phyloP scores from a whole-genome alignment of 2,329 filamentous ascomycete species.

The Fusarium avenaceum region DNA sequence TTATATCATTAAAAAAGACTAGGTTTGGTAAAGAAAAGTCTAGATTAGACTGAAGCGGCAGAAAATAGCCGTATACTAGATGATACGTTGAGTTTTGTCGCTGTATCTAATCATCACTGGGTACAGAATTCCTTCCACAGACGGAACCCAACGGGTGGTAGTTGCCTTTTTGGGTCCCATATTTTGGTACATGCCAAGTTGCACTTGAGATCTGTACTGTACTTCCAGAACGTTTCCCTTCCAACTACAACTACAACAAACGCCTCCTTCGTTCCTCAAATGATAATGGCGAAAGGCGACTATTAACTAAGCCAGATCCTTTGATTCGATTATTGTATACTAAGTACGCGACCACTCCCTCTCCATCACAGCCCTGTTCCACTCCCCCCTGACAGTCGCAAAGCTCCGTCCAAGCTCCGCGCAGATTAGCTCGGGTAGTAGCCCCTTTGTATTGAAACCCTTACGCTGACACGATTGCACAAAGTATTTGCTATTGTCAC shows the following conservation, averaged over 20 bases:
- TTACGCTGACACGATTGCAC: constrained; percentile 47
- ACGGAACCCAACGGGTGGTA: constrained; percentile 30
- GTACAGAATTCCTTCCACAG: constrained; percentile 19
- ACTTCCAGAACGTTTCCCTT: constrained; percentile 45
- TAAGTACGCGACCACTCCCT: constrained; percentile 40
- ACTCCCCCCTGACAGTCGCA: constrained; percentile 43
- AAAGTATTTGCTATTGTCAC: constrained; percentile 42
- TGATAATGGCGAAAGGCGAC: constrained; percentile 42
- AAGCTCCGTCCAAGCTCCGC: constrained; percentile 38
- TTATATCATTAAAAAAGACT: not conserved
- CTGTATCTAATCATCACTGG: not conserved
- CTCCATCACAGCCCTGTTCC: constrained; percentile 1
- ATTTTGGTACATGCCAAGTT: constrained; percentile 50
- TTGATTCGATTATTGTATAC: constrained; percentile 46
- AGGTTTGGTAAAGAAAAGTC: no score
- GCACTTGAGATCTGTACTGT: constrained; percentile 49
- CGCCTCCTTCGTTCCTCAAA: constrained; percentile 26
- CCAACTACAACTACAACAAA: constrained; percentile 41
- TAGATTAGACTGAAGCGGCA: not conserved
- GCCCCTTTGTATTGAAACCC: constrained; percentile 44
- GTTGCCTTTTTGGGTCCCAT: constrained; percentile 38
- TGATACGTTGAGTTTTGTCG: not conserved
- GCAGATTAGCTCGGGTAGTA: constrained; percentile 42
- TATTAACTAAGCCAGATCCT: constrained; percentile 30
- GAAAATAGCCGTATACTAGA: not conserved